Evolutionary conservation across 768 basidiomycete species (phyloP), one percentile per base, ranked within the genome.

Genomic region (Xerocomus spinulosus): DNA sequence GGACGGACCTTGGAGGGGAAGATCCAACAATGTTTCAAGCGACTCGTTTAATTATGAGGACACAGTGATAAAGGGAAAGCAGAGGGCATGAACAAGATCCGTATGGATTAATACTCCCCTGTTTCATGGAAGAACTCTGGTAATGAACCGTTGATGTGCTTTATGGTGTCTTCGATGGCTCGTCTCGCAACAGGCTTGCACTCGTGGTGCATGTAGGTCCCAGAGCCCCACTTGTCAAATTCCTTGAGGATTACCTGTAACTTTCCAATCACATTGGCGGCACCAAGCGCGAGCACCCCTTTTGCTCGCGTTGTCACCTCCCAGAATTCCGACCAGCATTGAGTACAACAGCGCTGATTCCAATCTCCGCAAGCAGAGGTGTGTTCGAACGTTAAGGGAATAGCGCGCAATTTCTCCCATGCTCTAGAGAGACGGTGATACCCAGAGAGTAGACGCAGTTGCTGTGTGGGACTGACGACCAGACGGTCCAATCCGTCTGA

Each of bases 241-340:
- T 86, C 83, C 65, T 80, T 82, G 56, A 79, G 68, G 29, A 88
- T 73, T 49, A 78, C 70, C 58, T 69, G 77, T 55, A 88, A 61
- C 49, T 81, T 74, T 29, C 86, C 87, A 5, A 84, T 61, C 28
- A 87, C 82, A 58, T 88, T 83, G 26, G 83, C 81, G 2, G 79
- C 64, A 8, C 79, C 82, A 5, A 83, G 71, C 13, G 69, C 65
- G 28, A 87, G 70, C 24, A 87, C 78, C 3, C 72, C 62, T 29
- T 87, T 85, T 37, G 77, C 71, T 56, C 73, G 74, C 23, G 81
- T 79, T 64, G 83, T 85, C 55, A 87, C 85, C 64, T 83, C 84
- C 86, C 86, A 88, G 60, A 87, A 88, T 44, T 87, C 85, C 10
- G 78, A 60, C 85, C 85, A 88, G 46, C 79, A 79, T 62, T 85